A percentile compares a stretch with the other conserved stretches of the same genome.
Conservation (phyloP, 305 asterid genomes). For the Fraxinus greggii region DNA sequence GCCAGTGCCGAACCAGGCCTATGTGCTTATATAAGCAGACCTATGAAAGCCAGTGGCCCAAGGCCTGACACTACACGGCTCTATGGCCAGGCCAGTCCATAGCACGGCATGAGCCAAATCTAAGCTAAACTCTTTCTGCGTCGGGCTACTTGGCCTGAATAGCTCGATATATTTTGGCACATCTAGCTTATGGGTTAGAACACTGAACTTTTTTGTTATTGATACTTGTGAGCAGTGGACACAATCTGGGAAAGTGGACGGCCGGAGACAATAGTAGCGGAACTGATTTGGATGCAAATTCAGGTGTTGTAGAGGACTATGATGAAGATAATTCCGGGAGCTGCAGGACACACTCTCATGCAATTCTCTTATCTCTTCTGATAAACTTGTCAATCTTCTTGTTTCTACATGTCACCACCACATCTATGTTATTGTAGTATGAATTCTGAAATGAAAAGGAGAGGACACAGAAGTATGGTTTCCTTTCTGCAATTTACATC, state of each 20-base stretch:
- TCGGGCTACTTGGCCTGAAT: not conserved
- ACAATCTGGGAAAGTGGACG: constrained; percentile 70
- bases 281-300: constrained; percentile 37
- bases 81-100: not conserved
- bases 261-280: constrained; percentile 46
- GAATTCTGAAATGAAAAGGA: constrained; percentile 27
- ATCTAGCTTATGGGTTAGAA: not conserved
- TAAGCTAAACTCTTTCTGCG: not conserved
- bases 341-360: constrained; percentile 18
- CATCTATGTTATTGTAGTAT: constrained; percentile 17
- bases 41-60: not conserved
- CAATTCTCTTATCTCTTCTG: constrained; percentile 20
- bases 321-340: constrained; percentile 54
- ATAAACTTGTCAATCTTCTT: constrained; percentile 30
- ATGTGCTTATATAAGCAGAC: not conserved
- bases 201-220: not conserved
- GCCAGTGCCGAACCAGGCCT: not conserved
- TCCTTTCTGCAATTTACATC: constrained; percentile 4
- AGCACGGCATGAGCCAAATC: not conserved
- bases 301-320: constrained; percentile 60
- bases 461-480: constrained; percentile 26
- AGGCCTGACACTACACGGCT: not conserved
- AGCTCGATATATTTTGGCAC: not conserved
- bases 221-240: constrained; percentile 38
- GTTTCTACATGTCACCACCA: constrained; percentile 21